phyloP scores from a whole-genome alignment of 2,329 filamentous ascomycete species.

The Pyrenochaeta sp. region DNA sequence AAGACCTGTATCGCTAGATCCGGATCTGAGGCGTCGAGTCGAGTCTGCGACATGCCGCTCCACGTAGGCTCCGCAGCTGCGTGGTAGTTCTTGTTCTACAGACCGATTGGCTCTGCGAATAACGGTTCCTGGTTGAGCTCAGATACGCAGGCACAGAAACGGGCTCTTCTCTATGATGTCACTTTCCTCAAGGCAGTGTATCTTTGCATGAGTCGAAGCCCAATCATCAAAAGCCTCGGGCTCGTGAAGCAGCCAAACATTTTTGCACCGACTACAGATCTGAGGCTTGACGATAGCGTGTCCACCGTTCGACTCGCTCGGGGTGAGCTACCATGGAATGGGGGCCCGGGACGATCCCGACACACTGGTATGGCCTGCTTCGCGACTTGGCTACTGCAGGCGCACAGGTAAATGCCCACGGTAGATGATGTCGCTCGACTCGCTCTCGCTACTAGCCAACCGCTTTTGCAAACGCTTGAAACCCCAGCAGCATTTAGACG shows the following conservation, averaged over 20 bases:
- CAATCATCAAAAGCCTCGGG: background rate
- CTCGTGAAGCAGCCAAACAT: background rate
- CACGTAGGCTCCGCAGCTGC: conserved; percentile 10
- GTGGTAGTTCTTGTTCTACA: background rate
- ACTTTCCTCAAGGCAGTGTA: background rate
- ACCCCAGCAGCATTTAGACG: conserved; percentile 21
- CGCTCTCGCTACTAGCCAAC: conserved; percentile 25
- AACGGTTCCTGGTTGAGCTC: background rate
- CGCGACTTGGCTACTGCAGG: conserved; percentile 28
- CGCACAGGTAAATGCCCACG: conserved; percentile 22
- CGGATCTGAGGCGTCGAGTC: conserved; percentile 6
- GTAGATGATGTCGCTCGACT: conserved; percentile 30
- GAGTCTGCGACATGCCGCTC: conserved; percentile 6
- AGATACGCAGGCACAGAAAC: background rate
- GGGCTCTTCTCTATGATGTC: background rate
- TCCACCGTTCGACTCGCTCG: conserved; percentile 21
- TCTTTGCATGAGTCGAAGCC: conserved; percentile 2
- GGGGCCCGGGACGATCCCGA: conserved; percentile 29
- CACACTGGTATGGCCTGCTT: conserved; percentile 25
- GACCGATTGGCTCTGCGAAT: background rate
- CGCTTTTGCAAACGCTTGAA: conserved; percentile 29
- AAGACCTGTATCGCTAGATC: conserved; percentile 8
- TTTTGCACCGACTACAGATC: conserved; percentile 14
- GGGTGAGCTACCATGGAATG: conserved; percentile 33
- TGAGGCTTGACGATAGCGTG: conserved; percentile 19